Percentiles rank a stretch among this genome's conserved stretches.
Conservation (phyloP, 2,329 filamentous ascomycete genomes). For the Scedosporium dehoogii region DNA sequence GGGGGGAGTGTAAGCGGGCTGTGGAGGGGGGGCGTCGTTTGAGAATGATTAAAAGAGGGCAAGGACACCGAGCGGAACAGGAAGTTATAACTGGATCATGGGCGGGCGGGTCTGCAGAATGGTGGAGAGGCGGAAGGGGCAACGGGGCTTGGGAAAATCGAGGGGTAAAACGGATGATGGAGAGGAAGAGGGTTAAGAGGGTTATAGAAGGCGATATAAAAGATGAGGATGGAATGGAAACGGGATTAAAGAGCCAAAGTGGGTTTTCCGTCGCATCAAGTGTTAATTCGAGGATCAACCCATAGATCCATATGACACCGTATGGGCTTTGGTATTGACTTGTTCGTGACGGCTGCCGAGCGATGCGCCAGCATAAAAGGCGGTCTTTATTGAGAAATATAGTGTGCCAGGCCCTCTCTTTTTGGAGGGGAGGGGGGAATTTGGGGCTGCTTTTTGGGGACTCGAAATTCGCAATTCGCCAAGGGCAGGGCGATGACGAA, state of each 20-base stretch:
- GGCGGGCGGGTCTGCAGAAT: slow-evolving; percentile 6
- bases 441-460: too few relatives aligned
- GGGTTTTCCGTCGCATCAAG: too few relatives aligned
- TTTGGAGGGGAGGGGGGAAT: too few relatives aligned
- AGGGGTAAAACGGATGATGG: slow-evolving; percentile 5
- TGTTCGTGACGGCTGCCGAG: too few relatives aligned
- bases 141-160: slow-evolving; percentile 1
- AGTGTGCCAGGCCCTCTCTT: too few relatives aligned
- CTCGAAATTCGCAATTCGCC: too few relatives aligned
- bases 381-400: too few relatives aligned
- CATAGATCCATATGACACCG: too few relatives aligned
- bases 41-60: slow-evolving; percentile 17
- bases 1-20: slow-evolving; percentile 1
- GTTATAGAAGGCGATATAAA: slow-evolving; percentile 4
- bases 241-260: not conserved
- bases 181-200: slow-evolving; percentile 1
- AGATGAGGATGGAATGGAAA: not conserved
- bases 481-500: not conserved
- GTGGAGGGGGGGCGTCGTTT: slow-evolving; percentile 11
- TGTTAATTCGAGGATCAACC: too few relatives aligned
- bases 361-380: too few relatives aligned
- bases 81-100: not conserved
- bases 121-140: slow-evolving; percentile 5
- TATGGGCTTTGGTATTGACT: too few relatives aligned
- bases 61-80: not conserved